These are phyloP conservation scores for Huntiella savannae DNA, from an alignment of 2,329 filamentous ascomycete genomes.

Conservation along the genomic window DNA sequence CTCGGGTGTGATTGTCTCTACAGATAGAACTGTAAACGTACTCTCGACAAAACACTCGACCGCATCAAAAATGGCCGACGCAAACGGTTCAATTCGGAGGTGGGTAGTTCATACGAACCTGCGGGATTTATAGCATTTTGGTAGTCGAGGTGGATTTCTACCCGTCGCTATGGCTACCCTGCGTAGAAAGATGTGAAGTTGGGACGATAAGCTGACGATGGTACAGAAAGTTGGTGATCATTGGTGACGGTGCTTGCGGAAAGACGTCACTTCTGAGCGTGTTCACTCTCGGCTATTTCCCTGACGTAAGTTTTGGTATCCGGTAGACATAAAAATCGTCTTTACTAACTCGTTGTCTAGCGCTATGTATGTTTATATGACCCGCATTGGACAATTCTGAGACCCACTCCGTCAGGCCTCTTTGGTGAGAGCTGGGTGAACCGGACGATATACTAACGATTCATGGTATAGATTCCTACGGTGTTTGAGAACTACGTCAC, in stretches of 20 bases:
- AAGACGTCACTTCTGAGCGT: constrained; percentile 96
- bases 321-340: background rate
- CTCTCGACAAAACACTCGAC: no score
- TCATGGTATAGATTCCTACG: constrained; percentile 56
- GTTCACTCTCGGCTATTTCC: constrained; percentile 94
- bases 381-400: background rate
- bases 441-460: background rate
- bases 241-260: constrained; percentile 91
- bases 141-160: no score
- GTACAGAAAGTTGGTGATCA: constrained; percentile 80
- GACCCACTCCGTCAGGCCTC: background rate
- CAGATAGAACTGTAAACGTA: no score
- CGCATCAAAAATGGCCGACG: no score
- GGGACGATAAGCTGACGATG: no score
- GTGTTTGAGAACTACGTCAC: constrained; percentile 99
- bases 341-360: constrained; percentile 18
- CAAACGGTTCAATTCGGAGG: no score
- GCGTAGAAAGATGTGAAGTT: no score
- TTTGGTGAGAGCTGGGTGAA: background rate
- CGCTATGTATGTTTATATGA: constrained; percentile 32
- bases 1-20: no score
- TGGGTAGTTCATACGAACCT: no score
- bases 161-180: no score
- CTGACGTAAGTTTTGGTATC: constrained; percentile 51
- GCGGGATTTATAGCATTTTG: no score